These are phyloP conservation scores for Cryptosporidium meleagridis DNA, from an alignment of 169 alveolate species.

Conservation along the genomic window DNA sequence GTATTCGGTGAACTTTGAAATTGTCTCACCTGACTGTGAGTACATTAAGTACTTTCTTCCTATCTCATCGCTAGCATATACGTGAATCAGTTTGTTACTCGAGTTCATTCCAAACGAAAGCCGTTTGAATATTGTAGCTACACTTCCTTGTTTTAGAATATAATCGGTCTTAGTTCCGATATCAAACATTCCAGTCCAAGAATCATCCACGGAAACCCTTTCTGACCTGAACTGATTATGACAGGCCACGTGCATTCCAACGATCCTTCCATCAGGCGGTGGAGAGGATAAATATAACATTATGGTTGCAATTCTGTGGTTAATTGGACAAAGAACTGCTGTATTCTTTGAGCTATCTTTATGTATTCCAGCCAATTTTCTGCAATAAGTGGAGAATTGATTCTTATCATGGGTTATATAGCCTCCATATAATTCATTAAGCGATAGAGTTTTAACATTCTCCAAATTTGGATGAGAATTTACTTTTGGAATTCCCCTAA, in stretches of 20 bases:
- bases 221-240: conserved; percentile 30
- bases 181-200: conserved; percentile 59
- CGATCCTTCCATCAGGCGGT: background rate
- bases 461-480: conserved; percentile 13
- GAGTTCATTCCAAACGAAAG: conserved; percentile 30
- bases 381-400: conserved; percentile 36
- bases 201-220: conserved; percentile 27
- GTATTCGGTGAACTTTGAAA: conserved; percentile 35
- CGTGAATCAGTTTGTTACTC: background rate
- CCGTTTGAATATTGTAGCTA: conserved; percentile 31
- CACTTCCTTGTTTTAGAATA: background rate
- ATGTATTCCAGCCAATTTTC: conserved; percentile 37
- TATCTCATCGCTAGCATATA: conserved; percentile 31
- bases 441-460: background rate
- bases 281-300: conserved; percentile 44
- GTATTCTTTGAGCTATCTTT: conserved; percentile 11
- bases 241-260: conserved; percentile 43
- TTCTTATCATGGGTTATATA: conserved; percentile 27
- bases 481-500: conserved; percentile 52
- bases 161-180: conserved; percentile 33
- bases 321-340: conserved; percentile 32
- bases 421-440: conserved; percentile 51
- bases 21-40: background rate
- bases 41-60: conserved; percentile 55
- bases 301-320: conserved; percentile 34